These are phyloP conservation scores for Pseudoneurospora amorphoporcata DNA, from an alignment of 495 filamentous ascomycete species.

Conservation along the genomic window DNA sequence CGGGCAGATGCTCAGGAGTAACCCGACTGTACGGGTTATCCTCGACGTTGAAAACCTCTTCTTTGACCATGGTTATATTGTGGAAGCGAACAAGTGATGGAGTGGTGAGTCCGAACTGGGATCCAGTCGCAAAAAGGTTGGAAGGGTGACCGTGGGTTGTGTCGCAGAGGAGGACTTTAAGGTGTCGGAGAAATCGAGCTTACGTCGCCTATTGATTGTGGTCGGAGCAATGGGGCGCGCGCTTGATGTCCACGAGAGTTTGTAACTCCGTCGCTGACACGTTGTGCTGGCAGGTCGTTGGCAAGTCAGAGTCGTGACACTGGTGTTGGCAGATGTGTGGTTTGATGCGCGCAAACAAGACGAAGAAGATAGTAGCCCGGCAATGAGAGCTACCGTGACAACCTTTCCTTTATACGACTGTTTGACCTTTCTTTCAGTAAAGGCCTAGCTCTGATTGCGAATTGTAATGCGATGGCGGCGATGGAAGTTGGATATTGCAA, in stretches of 20 bases:
- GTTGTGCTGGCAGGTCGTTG: neutral
- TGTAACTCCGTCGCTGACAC: neutral
- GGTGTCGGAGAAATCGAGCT: neutral
- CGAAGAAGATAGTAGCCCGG: neutral
- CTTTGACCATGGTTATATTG: neutral
- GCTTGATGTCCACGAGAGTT: neutral
- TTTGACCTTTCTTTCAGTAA: neutral
- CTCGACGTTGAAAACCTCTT: neutral
- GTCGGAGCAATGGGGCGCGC: neutral
- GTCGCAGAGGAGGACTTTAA: neutral
- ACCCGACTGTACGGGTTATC: neutral
- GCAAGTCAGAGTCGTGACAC: neutral
- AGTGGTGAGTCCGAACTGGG: neutral
- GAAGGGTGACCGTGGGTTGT: neutral
- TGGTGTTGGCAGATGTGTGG: neutral
- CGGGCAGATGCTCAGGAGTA: neutral
- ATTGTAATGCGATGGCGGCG: neutral
- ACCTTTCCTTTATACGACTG: neutral
- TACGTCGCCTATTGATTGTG: neutral
- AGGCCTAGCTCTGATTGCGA: neutral
- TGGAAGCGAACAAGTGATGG: neutral
- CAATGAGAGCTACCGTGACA: neutral
- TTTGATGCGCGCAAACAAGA: neutral
- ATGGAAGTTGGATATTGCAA: neutral
- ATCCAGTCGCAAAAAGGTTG: neutral